Evolutionary conservation across 2,329 filamentous ascomycete genomes (phyloP), one percentile per base, ranked within the genome.

Genomic region (Plectosphaerella plurivora): DNA sequence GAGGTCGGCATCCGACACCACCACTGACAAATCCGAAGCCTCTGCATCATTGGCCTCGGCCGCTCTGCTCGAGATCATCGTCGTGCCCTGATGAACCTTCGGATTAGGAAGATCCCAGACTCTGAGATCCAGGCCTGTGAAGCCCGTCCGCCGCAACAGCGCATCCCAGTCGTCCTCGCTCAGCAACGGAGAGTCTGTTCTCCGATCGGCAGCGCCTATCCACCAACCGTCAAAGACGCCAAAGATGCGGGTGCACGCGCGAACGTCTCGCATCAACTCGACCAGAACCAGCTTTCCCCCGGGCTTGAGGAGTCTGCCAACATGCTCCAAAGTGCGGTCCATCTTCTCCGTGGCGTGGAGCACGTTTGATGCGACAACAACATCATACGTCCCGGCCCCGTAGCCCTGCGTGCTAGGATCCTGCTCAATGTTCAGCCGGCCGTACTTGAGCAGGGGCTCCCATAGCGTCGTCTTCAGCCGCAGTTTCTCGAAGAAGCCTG

Each of bases 401-500:
- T 63, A 68, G 1, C 63, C 65, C 42, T 68, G 66, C 1, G 53
- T 46, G 2, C 51, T 15, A 0, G 64, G 61, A 14, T 66, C 61
- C n/a, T 58, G 59, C 52, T 70, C 61, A 8, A 70, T 59, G 37
- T 74, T 64, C 5, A 73, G 61, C 2, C 60, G 61, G 33, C 65
- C 65, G 56, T 66, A 74, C 5, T 50, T 60, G 53, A 73, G 65
- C 14, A 51, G 47, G 3, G 49, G 53, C 8, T 28, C 37, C 48
- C 59, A 61, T 1, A 56, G 49, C 36, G 55, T 39, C 53, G 68
- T 63, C 12, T 52, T 53, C 20, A 62, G 53, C n/a, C 57, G 56
- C 0, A 69, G 69, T 10, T 61, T 55, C 20, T 63, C 63, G 45
- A 73, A 73, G 60, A 72, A 73, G 1, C 60, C 63, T 2, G 63